phyloP scores from a whole-genome alignment of 1,284 basidiomycete genomes.

The Ganoderma meredithae region DNA sequence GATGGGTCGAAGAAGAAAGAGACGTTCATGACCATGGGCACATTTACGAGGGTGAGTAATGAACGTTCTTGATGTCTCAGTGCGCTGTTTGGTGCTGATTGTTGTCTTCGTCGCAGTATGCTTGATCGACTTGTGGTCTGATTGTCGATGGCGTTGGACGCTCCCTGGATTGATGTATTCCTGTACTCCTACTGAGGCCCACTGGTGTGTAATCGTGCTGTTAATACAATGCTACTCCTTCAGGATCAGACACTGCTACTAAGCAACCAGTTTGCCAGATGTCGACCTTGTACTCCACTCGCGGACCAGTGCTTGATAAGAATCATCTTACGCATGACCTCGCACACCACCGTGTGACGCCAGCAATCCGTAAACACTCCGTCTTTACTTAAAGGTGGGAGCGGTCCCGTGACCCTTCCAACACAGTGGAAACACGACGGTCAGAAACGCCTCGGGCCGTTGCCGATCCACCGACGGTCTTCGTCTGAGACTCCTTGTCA shows the following conservation, averaged over 20 bases:
- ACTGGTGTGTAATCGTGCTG: neutral
- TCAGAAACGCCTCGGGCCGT: neutral
- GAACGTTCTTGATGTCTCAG: neutral
- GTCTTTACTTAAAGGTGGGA: neutral
- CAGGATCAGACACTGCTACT: neutral
- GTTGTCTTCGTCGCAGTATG: conserved; percentile 10
- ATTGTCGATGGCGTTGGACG: neutral
- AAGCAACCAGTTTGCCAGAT: neutral
- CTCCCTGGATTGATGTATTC: neutral
- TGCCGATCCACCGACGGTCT: neutral
- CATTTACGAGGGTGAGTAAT: conserved; percentile 77
- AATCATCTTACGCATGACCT: too few species aligned
- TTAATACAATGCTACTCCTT: neutral
- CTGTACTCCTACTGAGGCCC: neutral
- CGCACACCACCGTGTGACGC: too few species aligned
- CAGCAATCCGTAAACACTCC: neutral
- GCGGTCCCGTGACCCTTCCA: neutral
- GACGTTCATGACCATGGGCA: conserved; percentile 85
- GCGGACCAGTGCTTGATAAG: neutral
- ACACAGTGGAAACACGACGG: neutral
- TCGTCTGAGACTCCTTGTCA: neutral
- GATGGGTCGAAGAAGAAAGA: conserved; percentile 66
- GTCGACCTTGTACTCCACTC: neutral
- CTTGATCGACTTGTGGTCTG: neutral
- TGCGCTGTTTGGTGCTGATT: neutral